Evolutionary conservation across 805 yeast species (phyloP), one percentile per base, ranked within the genome.

Genomic region (Candida ficus): DNA sequence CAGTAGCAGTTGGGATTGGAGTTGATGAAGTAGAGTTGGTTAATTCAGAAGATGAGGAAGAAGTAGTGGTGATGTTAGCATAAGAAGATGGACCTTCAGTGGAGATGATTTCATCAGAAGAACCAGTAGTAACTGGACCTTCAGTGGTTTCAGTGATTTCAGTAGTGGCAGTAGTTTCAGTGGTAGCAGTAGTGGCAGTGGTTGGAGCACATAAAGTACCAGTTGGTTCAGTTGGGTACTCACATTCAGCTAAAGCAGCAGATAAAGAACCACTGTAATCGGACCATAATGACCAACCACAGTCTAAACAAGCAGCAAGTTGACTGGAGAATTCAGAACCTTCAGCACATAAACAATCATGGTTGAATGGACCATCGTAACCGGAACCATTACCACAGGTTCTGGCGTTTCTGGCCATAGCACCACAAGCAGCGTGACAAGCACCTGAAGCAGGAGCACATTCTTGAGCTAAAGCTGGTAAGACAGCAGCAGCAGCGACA

Each of bases 251-350:
- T 35, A 60, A 43, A 11, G 63, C 56, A 18, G 48, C 38, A 3
- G 52, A 32, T 29, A 62, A 45, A 45, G 42, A 59, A 1, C 35
- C 14, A 20, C 54, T 54, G 42, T 62, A 62, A 41, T 59, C 56
- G 14, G 49, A 37, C 61, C 61, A 62, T 33, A 62, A 42, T 46
- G 63, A 57, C 66, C 65, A 62, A 37, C 66, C 67, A 52, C 67
- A 62, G 26, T 55, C 60, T 29, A 61, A 46, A 52, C 67, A 62
- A 4, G 38, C 53, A 16, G 48, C 50, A 19, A 50, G 48, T 28
- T 42, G 36, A 6, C 18, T 21, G 22, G 35, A 45, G 41, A 52
- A 55, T 23, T 36, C 25, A n/a, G 50, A 36, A 11, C 37, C 51
- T 13, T 29, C 23, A 29, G 39, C 47, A 48, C 59, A 55, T 29